A percentile compares a stretch with the other conserved stretches of the same genome.
Evolutionary conservation across 225 moss, liverwort and hornwort genomes (phyloP).

Genomic region (Marchantia polymorpha): DNA sequence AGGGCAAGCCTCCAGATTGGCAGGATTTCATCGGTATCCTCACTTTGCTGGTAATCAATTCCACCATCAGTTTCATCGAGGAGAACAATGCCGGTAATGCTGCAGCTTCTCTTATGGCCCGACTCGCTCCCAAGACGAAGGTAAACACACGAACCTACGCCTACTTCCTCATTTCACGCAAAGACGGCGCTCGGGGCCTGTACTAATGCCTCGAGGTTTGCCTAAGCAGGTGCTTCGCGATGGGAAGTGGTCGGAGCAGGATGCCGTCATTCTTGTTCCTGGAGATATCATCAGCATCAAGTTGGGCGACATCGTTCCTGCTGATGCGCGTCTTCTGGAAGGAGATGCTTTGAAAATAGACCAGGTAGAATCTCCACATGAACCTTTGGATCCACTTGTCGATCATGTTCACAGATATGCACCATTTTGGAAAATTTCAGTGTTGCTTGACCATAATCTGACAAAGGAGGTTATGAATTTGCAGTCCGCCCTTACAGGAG

Average conservation of each 20-base stretch:
- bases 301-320: conserved; percentile 18
- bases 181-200: too few relatives aligned
- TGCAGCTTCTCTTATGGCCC: conserved; percentile 18
- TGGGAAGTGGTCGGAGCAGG: conserved; percentile 15
- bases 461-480: not conserved
- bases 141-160: not conserved
- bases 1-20: conserved; percentile 18
- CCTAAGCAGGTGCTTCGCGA: conserved; percentile 5
- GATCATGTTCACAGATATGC: too few relatives aligned
- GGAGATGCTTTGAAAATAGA: conserved; percentile 26
- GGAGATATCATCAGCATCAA: conserved; percentile 18
- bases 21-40: conserved; percentile 12
- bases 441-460: too few relatives aligned
- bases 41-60: conserved; percentile 18
- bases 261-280: conserved; percentile 17
- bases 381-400: too few relatives aligned
- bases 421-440: too few relatives aligned
- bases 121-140: conserved; percentile 18
- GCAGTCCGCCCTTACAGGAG: conserved; percentile 19
- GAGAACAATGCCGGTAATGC: conserved; percentile 29
- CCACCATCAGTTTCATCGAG: conserved; percentile 21
- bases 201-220: too few relatives aligned
- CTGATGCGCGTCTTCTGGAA: conserved; percentile 16
- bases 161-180: too few relatives aligned
- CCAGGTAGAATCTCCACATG: not conserved